Base-by-base conservation (phyloP, 1,284 basidiomycete genomes). In the Sporisorium sorghi region DNA sequence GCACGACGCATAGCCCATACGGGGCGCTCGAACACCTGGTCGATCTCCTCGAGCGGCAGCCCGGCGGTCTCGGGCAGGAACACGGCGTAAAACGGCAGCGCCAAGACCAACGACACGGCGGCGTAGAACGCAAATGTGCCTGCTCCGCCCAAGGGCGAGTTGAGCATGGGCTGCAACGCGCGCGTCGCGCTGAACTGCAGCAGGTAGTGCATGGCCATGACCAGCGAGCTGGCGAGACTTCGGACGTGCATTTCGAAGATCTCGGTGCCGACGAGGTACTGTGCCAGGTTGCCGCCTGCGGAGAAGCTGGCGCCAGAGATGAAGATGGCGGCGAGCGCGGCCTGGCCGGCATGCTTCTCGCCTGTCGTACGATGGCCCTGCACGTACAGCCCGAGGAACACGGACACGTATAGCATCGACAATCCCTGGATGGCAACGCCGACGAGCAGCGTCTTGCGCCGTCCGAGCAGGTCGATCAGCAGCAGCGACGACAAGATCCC, bases 41-140 rank as follows among this genome's bases (percentile, higher is more conserved):
- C 66, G 51, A 69, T 62, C 30, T 47, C 44, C 49, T 69, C 66
- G n/a, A 69, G 59, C 5, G 53, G 54, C 66, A 53, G 23, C 15
- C 66, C 66, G 5, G 66, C 49, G 3, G 66, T 69, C 47, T 69
- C 66, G 35, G 66, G 66, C 48, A 69, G 26, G 55, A 69, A 69
- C 49, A 69, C 42, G 12, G 58, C 54, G 46, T 69, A 69, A 47
- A 69, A 62, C 14, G 66, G 66, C 3, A 69, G 50, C 8, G 66
- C 59, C 4, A 55, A 33, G 1, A 58, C 59, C 35, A 69, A 17
- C 39, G 59, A 69, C 8, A 61, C 54, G 3, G 49, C 66, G 11
- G 53, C 58, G 19, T 62, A 69, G 51, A 69, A 43, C 3, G 54
- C 66, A 47, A 69, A 69, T 1, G 66, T 69, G 8, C 66, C 66